Evolutionary conservation across 2,329 filamentous ascomycete genomes (phyloP).

Genomic region (Tolypocladium sp.): DNA sequence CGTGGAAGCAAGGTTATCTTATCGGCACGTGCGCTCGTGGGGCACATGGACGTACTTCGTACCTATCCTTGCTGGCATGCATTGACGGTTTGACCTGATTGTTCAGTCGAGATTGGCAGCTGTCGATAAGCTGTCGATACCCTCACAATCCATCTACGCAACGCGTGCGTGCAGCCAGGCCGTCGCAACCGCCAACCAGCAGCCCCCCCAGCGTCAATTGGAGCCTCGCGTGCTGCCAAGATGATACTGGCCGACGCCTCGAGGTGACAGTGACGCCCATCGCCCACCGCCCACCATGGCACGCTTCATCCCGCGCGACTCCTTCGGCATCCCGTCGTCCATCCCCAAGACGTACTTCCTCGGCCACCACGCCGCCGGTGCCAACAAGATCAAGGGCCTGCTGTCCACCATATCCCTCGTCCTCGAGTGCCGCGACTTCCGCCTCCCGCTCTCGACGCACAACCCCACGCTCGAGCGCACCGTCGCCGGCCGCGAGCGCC

Average conservation of each 20-base stretch:
- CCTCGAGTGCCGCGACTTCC: constrained; percentile 89
- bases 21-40: constrained; percentile 1
- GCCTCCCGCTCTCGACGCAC: constrained; percentile 78
- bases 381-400: constrained; percentile 72
- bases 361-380: constrained; percentile 79
- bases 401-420: constrained; percentile 78
- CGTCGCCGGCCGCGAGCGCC: constrained; percentile 60
- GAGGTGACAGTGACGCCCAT: neutral
- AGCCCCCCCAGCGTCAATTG: neutral
- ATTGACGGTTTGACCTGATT: too few species aligned
- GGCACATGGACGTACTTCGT: neutral
- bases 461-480: constrained; percentile 83
- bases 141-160: neutral
- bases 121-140: neutral
- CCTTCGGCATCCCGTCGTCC: constrained; percentile 62
- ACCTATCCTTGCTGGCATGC: too few species aligned
- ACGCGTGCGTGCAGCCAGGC: neutral
- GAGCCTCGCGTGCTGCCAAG: neutral
- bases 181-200: neutral
- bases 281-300: constrained; percentile 3
- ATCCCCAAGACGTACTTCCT: constrained; percentile 89
- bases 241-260: neutral
- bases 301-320: constrained; percentile 61
- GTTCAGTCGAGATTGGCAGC: neutral
- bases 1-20: constrained; percentile 1